Evolutionary conservation across 2,329 filamentous ascomycete genomes (phyloP).

Genomic region (Hymenoscyphus repandus): DNA sequence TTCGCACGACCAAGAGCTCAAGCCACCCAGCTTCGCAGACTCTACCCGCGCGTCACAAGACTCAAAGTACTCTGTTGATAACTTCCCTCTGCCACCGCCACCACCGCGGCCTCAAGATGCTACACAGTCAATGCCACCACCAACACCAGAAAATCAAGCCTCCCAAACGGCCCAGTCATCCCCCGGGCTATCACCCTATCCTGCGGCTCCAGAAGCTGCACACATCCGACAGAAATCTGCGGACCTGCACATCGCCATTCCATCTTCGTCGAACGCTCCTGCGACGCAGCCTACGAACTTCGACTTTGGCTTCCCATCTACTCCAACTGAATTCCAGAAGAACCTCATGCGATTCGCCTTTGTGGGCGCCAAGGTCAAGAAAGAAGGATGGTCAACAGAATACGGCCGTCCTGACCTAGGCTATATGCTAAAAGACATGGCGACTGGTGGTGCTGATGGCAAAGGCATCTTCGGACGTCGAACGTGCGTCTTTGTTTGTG

Average conservation of each 20-base stretch:
- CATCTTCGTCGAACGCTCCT: constrained; percentile 6
- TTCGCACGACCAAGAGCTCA: constrained; percentile 4
- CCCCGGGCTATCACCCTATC: constrained; percentile 3
- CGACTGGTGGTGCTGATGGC: constrained; percentile 61
- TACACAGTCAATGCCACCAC: constrained; percentile 12
- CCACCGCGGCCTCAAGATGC: neutral
- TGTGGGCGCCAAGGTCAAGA: constrained; percentile 57
- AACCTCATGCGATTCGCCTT: constrained; percentile 88
- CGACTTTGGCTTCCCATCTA: constrained; percentile 76
- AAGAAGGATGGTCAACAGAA: constrained; percentile 84
- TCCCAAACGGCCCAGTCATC: constrained; percentile 3
- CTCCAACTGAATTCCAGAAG: constrained; percentile 84
- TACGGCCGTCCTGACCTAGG: constrained; percentile 86
- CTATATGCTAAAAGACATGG: constrained; percentile 79
- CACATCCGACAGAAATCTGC: constrained; percentile 23
- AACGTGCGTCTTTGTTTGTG: constrained; percentile 90
- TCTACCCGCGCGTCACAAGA: constrained; percentile 3
- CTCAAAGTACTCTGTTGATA: constrained; percentile 8
- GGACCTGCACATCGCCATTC: constrained; percentile 24
- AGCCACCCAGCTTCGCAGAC: constrained; percentile 5
- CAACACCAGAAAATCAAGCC: neutral
- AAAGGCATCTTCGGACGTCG: constrained; percentile 69
- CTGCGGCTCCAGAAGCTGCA: constrained; percentile 13
- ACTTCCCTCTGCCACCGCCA: neutral
- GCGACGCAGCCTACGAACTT: constrained; percentile 41